A percentile compares a stretch with the other conserved stretches of the same genome.
Conservation (phyloP, 2,329 filamentous ascomycete genomes). For the Phyllosticta ampelicida region DNA sequence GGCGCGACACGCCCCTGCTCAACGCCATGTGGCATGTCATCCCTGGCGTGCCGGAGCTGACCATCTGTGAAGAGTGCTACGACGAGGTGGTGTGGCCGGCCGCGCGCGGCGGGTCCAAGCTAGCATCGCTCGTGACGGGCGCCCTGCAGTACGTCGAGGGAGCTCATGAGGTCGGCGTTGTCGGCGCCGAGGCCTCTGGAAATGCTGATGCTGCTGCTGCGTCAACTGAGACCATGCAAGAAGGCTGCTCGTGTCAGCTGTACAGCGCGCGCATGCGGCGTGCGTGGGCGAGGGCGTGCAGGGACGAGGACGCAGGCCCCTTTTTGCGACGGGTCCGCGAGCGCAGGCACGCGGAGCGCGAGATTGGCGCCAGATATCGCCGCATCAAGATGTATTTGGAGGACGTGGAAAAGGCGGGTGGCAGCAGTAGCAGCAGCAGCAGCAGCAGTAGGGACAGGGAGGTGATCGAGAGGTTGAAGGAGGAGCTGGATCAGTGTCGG, state of each 20-base stretch:
- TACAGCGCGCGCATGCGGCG: constrained; percentile 71
- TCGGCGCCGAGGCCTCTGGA: background rate
- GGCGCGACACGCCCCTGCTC: constrained; percentile 50
- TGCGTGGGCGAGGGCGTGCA: constrained; percentile 57
- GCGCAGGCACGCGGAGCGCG: constrained; percentile 29
- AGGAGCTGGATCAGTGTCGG: constrained; percentile 18
- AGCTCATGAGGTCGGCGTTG: constrained; percentile 24
- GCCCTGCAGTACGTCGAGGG: constrained; percentile 46
- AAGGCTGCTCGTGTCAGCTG: constrained; percentile 56
- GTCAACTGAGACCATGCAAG: background rate
- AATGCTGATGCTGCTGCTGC: background rate
- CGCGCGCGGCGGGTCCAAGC: constrained; percentile 7
- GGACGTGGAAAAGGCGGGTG: constrained; percentile 11
- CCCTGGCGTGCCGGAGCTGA: constrained; percentile 62
- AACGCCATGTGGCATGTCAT: constrained; percentile 68
- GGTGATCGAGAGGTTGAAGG: constrained; percentile 19
- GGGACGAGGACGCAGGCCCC: constrained; percentile 44
- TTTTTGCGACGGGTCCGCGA: constrained; percentile 53
- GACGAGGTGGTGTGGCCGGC: constrained; percentile 63
- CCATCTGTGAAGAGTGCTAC: constrained; percentile 81
- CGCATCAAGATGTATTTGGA: background rate
- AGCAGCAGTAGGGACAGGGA: background rate
- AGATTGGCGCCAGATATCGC: background rate
- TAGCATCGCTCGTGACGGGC: constrained; percentile 35
- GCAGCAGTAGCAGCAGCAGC: constrained; percentile 3